Evolutionary conservation across 495 filamentous ascomycete species (phyloP), one percentile per base, ranked within the genome.

Genomic region (Trichoderma erinaceum): DNA sequence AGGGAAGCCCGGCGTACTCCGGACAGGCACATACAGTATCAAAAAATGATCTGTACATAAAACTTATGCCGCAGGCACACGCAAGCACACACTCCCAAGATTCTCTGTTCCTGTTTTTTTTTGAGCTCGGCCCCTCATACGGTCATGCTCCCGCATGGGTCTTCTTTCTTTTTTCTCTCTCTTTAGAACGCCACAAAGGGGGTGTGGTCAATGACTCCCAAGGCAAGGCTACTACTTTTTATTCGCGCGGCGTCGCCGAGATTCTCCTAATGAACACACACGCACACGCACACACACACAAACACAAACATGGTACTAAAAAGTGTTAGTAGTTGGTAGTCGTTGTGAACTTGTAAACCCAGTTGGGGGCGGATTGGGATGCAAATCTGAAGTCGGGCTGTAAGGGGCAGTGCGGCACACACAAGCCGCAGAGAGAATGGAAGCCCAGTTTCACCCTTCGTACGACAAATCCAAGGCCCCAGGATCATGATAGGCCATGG

Each of bases 181-280:
- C 6, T 61, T 13, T 13, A 32, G 56, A 61, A 18, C 56, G 56
- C 56, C 56, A 61, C 56, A 3, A 61, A 25, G 56, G 56, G 27
- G 23, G 23, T 61, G n/a, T 32, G 25, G 8, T 61, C 56, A 61
- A 16, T 61, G 10, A 21, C 10, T 16, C 25, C 11, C 29, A 38
- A 38, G 35, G 35, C 35, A 38, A 38, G 35, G 11, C 12, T 61
- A 18, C 16, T 16, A 11, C 52, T 27, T 16, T 61, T 29, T 61
- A 25, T 27, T 32, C 25, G 56, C 56, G 56, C 56, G 56, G 56
- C 56, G 56, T 29, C 56, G 56, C 56, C 56, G 56, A 61, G 13
- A 61, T 21, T 32, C 56, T 61, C 56, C 56, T 16, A 25, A 61
- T 16, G 44, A 16, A 48, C 15, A 48, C n/a, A n/a, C n/a, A 48